phyloP scores from a whole-genome alignment of 1,284 basidiomycete species.

The Anthracocystis panici-leucophaei region DNA sequence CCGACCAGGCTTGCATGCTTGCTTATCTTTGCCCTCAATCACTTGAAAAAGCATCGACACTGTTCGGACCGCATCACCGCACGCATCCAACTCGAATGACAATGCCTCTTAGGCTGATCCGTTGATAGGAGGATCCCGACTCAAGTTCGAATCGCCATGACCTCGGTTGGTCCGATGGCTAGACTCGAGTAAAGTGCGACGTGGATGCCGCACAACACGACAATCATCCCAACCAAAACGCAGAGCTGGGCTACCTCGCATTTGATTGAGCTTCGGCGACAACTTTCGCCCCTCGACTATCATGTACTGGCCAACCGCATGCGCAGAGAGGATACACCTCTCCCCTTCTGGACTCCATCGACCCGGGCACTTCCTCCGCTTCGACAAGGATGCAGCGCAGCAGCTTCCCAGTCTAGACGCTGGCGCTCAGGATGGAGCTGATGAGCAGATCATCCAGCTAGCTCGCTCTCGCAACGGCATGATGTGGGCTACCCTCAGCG shows the following conservation, averaged over 20 bases:
- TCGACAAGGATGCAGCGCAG: conserved; percentile 48
- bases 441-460: conserved; percentile 49
- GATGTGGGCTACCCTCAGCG: conserved; percentile 59
- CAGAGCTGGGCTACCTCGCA: not conserved
- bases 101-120: not conserved
- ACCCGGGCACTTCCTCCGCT: conserved; percentile 30
- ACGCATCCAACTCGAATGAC: not conserved
- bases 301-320: conserved; percentile 68
- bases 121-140: not conserved
- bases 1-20: not conserved
- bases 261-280: not conserved
- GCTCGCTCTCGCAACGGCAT: conserved; percentile 54
- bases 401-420: conserved; percentile 16
- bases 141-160: not conserved
- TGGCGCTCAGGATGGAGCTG: not conserved
- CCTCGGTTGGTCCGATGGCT: not conserved
- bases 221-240: not conserved
- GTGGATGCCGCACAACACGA: not conserved
- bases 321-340: conserved; percentile 59
- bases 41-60: not conserved
- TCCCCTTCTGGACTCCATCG: conserved; percentile 54
- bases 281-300: not conserved
- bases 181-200: not conserved
- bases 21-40: not conserved
- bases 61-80: not conserved